Evolutionary conservation across 129 eudicot genomes (phyloP).

Genomic region (Chrysanthemum seticuspe): DNA sequence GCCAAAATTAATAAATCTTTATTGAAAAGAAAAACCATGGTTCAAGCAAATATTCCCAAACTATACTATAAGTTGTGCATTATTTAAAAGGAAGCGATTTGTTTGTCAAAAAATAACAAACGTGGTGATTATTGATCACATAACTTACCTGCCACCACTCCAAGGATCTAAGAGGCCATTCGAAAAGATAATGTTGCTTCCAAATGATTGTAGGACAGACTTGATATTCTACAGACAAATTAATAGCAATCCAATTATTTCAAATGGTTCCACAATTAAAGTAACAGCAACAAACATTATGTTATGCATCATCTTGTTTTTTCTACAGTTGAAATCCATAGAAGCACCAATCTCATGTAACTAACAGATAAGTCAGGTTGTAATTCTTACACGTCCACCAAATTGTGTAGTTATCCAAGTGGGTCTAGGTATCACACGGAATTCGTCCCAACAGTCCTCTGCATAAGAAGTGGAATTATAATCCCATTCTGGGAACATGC

Average conservation of each 20-base stretch:
- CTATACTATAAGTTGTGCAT: no score
- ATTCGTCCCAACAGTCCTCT: constrained; percentile 53
- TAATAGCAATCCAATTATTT: constrained; percentile 7
- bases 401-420: constrained; percentile 88
- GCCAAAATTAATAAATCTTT: not conserved
- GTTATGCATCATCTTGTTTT: not conserved
- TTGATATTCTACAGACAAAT: constrained; percentile 49
- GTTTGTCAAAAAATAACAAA: not conserved
- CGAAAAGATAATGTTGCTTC: constrained; percentile 82
- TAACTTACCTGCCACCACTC: constrained; percentile 77
- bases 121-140: not conserved
- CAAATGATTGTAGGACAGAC: constrained; percentile 49
- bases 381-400: constrained; percentile 79
- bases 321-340: not conserved
- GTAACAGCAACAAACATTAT: not conserved
- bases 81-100: not conserved
- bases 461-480: constrained; percentile 49
- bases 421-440: constrained; percentile 67
- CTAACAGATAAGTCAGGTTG: not conserved
- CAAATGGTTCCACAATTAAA: not conserved
- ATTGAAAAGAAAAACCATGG: not conserved
- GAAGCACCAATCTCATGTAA: not conserved
- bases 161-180: constrained; percentile 82
- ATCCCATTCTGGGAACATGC: constrained; percentile 73
- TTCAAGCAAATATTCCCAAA: no score